Evolutionary conservation across 345 rosid genomes (phyloP).

Genomic region (Arabis hirsuta): DNA sequence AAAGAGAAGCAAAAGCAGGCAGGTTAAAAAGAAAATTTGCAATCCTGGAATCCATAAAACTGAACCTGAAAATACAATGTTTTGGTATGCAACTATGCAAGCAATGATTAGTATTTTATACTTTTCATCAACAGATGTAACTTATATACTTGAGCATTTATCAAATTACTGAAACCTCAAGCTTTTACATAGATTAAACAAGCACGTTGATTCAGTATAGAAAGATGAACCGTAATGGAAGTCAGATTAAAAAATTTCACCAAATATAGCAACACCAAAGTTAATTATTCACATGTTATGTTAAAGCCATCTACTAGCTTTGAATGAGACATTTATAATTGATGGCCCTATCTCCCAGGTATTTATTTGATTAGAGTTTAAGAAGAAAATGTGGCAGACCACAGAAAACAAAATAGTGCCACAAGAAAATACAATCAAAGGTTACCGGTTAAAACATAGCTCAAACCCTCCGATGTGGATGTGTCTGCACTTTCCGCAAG

Average conservation of each 20-base stretch:
- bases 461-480: constrained; percentile 81
- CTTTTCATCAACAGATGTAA: neutral
- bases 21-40: neutral
- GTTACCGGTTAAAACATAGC: constrained; percentile 84
- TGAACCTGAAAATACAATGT: neutral
- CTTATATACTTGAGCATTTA: neutral
- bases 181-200: constrained; percentile 4
- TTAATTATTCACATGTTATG: neutral
- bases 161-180: constrained; percentile 14
- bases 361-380: neutral
- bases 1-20: neutral
- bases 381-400: neutral
- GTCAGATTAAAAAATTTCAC: neutral
- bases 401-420: constrained; percentile 13
- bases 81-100: too few relatives aligned
- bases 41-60: neutral
- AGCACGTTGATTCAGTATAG: neutral
- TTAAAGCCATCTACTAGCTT: too few relatives aligned
- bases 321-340: neutral
- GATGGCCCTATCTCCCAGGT: neutral
- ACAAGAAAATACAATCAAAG: too few relatives aligned
- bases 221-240: neutral
- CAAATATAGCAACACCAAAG: neutral
- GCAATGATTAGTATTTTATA: neutral
- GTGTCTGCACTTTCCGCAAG: constrained; percentile 90